Conservation (phyloP, 495 filamentous ascomycete genomes). For the Aspergillus mulundensis region DNA sequence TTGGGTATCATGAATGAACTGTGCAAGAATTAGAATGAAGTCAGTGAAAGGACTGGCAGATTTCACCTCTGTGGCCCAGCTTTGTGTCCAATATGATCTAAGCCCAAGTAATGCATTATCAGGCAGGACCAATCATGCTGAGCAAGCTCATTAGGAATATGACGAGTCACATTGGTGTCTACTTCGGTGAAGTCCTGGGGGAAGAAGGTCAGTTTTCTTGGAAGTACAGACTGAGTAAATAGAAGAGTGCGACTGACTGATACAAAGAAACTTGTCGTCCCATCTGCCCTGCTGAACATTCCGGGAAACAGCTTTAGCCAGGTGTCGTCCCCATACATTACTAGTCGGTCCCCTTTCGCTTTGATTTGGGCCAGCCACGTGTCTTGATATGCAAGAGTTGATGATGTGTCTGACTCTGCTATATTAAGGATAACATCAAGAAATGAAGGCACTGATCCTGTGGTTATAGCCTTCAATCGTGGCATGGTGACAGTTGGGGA, state of each 20-base stretch:
- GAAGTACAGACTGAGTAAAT: no score
- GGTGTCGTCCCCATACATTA: constrained; percentile 98
- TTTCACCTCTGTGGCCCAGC: constrained; percentile 76
- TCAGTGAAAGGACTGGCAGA: not conserved
- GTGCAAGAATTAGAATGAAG: constrained; percentile 13
- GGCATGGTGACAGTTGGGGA: constrained; percentile 99
- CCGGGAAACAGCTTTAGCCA: constrained; percentile 96
- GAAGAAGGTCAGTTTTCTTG: constrained; percentile 23
- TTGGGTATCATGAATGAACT: constrained; percentile 90
- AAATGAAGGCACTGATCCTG: constrained; percentile 93
- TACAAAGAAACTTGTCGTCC: constrained; percentile 97
- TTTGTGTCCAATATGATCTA: constrained; percentile 98
- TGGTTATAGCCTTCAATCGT: constrained; percentile 93
- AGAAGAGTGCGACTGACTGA: constrained; percentile 62
- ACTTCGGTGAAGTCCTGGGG: constrained; percentile 97
- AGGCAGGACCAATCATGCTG: constrained; percentile 86
- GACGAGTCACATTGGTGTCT: constrained; percentile 93
- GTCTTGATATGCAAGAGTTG: constrained; percentile 81
- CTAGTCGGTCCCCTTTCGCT: constrained; percentile 66
- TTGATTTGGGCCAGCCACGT: constrained; percentile 94
- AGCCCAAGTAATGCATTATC: constrained; percentile 90
- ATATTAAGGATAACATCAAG: constrained; percentile 96
- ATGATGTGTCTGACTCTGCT: constrained; percentile 86
- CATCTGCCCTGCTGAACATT: constrained; percentile 79
- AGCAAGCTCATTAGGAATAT: constrained; percentile 70